These are phyloP conservation scores for Coniella vitis DNA, from an alignment of 2,329 filamentous ascomycete species.

Conservation along the genomic window DNA sequence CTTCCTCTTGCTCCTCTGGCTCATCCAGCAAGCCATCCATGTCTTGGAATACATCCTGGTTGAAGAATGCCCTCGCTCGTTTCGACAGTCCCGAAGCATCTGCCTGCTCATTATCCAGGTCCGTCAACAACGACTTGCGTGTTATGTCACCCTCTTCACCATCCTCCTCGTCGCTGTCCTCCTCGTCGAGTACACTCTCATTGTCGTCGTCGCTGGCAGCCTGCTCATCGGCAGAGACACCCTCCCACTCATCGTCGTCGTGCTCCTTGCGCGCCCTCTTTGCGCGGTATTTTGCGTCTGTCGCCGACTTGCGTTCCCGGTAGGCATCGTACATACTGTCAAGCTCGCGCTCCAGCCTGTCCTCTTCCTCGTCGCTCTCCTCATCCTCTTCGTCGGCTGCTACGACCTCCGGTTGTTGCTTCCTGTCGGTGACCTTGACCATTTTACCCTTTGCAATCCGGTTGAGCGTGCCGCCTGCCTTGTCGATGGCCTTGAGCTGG, in stretches of 20 bases:
- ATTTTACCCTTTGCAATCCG: conserved; percentile 74
- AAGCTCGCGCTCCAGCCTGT: conserved; percentile 75
- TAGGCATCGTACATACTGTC: conserved; percentile 85
- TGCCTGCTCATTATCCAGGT: conserved; percentile 49
- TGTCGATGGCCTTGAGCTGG: conserved; percentile 73
- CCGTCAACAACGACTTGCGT: conserved; percentile 51
- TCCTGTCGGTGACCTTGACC: conserved; percentile 53
- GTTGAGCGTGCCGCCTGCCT: conserved; percentile 56
- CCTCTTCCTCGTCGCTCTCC: conserved; percentile 72
- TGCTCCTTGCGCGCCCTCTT: conserved; percentile 81
- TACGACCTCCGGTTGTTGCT: conserved; percentile 54
- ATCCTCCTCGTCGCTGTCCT: conserved; percentile 56
- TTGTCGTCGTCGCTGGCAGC: conserved; percentile 50
- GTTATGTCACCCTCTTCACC: conserved; percentile 45
- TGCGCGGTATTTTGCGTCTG: conserved; percentile 81
- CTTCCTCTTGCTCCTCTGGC: too few relatives aligned
- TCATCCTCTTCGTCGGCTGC: conserved; percentile 54
- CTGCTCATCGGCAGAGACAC: conserved; percentile 65
- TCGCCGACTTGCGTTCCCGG: conserved; percentile 68
- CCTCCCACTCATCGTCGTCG: conserved; percentile 86
- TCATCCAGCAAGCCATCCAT: conserved; percentile 62
- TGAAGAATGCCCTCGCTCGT: conserved; percentile 82
- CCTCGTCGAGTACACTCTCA: conserved; percentile 52
- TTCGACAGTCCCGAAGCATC: conserved; percentile 64
- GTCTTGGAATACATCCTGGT: conserved; percentile 87